Evolutionary conservation across 805 yeast genomes (phyloP), one percentile per base, ranked within the genome.

Genomic region (Priceomyces castillae): DNA sequence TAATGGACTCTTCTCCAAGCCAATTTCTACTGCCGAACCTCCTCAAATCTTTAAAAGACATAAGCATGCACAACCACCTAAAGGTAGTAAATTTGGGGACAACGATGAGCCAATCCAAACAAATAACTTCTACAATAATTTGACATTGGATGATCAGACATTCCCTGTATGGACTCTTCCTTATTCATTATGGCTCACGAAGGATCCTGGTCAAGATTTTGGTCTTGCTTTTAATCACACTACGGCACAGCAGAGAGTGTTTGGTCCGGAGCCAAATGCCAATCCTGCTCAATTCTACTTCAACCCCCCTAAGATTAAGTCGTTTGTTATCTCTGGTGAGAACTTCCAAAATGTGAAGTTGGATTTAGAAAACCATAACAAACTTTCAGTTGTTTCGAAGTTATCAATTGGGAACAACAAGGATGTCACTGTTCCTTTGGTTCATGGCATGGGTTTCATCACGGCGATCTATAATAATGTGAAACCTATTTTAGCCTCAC

Each of bases 151-250:
- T 0, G 73, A 74, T 43, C 92, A 84, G 56, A 77, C 80, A 2
- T 69, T 77, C 44, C 87, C 92, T 0, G 76, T 81, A 0, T 87
- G 90, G 90, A 80, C 92, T 0, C 89, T 84, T 52, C 96, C 96
- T 1, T 86, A 86, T 56, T 78, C 87, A 23, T 64, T 85, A 4
- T 86, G 90, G 92, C 71, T 71, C 48, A 67, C 82, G 7, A 77
- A 69, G 42, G 74, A 68, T 33, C 66, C 64, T 2, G 61, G 56
- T 4, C 66, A 66, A 37, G 80, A 74, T 42, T 66, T 63, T 25
- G 95, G 95, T 2, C 57, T 86, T 41, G 90, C 87, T 1, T 68
- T 84, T 38, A 75, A 86, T 22, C 89, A 87, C 52, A 77, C 84
- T 1, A 69, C 71, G 3, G 71, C 73, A 2, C 52, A 68, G 4